Conservation (phyloP, 1,284 basidiomycete species). For the Bondarzewia mesenterica region DNA sequence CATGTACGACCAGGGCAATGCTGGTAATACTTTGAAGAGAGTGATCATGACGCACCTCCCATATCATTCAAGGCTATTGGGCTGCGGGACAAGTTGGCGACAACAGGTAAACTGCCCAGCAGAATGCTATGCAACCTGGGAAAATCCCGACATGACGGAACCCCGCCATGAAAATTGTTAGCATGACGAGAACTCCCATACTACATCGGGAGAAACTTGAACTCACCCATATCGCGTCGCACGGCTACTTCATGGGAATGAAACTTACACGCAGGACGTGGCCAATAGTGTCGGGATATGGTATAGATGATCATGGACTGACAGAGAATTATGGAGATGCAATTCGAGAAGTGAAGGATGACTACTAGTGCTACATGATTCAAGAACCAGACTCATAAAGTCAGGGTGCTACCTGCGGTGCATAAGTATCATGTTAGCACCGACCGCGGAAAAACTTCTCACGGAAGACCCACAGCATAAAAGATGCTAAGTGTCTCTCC, state of each 20-base stretch:
- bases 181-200: no score
- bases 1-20: no score
- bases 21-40: no score
- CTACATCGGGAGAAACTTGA: no score
- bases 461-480: not conserved
- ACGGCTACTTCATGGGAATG: not conserved
- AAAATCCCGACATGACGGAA: no score
- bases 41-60: no score
- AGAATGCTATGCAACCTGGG: no score
- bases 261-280: no score
- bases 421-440: not conserved
- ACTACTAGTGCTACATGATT: slow-evolving; percentile 2
- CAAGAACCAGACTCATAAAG: not conserved
- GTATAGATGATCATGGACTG: not conserved
- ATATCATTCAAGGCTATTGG: no score
- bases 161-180: no score
- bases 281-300: not conserved
- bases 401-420: not conserved
- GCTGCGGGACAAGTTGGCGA: no score
- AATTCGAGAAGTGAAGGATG: not conserved
- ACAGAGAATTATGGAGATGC: not conserved
- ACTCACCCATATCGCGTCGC: not conserved
- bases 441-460: not conserved
- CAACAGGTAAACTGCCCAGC: no score
- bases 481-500: slow-evolving; percentile 38